Percentiles rank a stretch among this genome's conserved stretches.
These are phyloP conservation scores for Didymella segeticola DNA, from an alignment of 2,329 filamentous ascomycete genomes.

Conservation along the genomic window DNA sequence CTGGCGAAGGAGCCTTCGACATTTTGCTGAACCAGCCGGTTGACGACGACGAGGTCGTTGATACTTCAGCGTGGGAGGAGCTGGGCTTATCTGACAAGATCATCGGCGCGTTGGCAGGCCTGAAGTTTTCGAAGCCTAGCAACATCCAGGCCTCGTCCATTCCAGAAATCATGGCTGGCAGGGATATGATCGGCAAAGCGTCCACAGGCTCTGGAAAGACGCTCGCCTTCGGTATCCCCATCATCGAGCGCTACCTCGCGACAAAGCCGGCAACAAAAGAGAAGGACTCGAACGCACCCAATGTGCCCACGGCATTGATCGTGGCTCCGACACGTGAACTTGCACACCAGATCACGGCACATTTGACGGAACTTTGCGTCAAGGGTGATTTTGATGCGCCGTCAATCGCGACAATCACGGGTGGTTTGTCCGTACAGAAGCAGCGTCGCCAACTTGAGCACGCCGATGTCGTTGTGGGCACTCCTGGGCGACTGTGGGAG, in stretches of 20 bases:
- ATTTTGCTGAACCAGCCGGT: slow-evolving; percentile 61
- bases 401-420: slow-evolving; percentile 83
- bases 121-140: slow-evolving; percentile 83
- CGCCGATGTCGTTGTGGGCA: slow-evolving; percentile 92
- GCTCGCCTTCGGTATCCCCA: slow-evolving; percentile 90
- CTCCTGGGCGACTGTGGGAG: slow-evolving; percentile 93
- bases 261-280: slow-evolving; percentile 44
- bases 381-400: slow-evolving; percentile 67
- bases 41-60: slow-evolving; percentile 65
- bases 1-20: slow-evolving; percentile 57
- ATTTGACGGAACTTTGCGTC: slow-evolving; percentile 77
- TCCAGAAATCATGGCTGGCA: slow-evolving; percentile 79
- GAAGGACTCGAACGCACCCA: slow-evolving; percentile 47
- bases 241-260: slow-evolving; percentile 80
- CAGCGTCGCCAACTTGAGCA: slow-evolving; percentile 83
- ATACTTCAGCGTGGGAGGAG: slow-evolving; percentile 79
- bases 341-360: slow-evolving; percentile 87
- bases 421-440: slow-evolving; percentile 92
- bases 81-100: slow-evolving; percentile 76
- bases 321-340: slow-evolving; percentile 92
- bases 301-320: slow-evolving; percentile 68
- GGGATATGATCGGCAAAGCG: slow-evolving; percentile 94
- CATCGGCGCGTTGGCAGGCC: slow-evolving; percentile 75
- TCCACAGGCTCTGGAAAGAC: slow-evolving; percentile 97
- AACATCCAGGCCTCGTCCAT: slow-evolving; percentile 81